phyloP scores from a whole-genome alignment of 2,329 filamentous ascomycete species.

The Fusarium neocosmosporiellum region DNA sequence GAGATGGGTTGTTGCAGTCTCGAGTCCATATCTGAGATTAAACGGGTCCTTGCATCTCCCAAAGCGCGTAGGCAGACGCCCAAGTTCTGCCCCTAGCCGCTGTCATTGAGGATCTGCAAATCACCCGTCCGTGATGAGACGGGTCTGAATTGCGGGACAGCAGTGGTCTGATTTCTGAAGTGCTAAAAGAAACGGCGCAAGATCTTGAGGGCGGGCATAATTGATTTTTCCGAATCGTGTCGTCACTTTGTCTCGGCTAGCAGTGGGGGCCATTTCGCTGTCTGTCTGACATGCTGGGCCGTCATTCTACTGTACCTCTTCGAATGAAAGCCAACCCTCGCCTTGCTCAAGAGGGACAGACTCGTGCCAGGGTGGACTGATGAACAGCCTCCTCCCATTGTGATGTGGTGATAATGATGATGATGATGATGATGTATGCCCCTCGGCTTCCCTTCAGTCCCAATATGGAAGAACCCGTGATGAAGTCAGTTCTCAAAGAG shows the following conservation, averaged over 20 bases:
- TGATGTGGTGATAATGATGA: constrained; percentile 22
- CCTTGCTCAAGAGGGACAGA: neutral
- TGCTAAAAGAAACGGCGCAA: constrained; percentile 5
- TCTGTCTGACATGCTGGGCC: neutral
- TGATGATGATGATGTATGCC: constrained; percentile 25
- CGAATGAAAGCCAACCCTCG: neutral
- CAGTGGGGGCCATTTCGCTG: constrained; percentile 11
- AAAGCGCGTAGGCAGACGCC: neutral
- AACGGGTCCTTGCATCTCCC: neutral
- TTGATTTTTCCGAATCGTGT: constrained; percentile 15
- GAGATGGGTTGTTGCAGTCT: neutral
- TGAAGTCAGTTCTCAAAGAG: constrained; percentile 33
- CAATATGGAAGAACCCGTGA: constrained; percentile 22
- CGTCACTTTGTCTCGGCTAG: constrained; percentile 19
- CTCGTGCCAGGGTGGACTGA: constrained; percentile 2
- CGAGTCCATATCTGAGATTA: constrained; percentile 1
- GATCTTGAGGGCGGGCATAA: constrained; percentile 15
- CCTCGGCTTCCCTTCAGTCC: constrained; percentile 7
- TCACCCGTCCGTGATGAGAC: constrained; percentile 1
- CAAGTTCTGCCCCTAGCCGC: constrained; percentile 4
- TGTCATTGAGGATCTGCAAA: constrained; percentile 5
- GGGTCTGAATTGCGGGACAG: constrained; percentile 11
- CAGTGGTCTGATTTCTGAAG: constrained; percentile 17
- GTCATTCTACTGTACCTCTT: neutral
- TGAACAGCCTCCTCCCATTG: neutral